Evolutionary conservation across 2,329 filamentous ascomycete genomes (phyloP).

Genomic region (Rugonectria rugulosa): DNA sequence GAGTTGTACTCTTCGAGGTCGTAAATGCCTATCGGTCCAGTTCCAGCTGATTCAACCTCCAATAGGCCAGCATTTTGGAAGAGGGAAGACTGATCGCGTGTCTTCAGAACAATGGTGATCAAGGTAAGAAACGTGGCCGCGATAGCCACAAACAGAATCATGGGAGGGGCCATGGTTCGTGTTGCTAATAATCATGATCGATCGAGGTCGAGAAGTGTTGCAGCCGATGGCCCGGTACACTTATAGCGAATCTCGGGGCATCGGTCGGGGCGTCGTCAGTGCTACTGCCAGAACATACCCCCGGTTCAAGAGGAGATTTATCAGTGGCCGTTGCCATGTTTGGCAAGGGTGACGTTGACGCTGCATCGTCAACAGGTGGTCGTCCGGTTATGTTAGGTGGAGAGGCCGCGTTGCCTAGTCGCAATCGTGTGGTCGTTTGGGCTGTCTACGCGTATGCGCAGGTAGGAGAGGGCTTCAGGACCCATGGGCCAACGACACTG

Average conservation of each 20-base stretch:
- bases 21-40: background rate
- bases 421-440: background rate
- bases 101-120: constrained; percentile 1
- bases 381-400: constrained; percentile 1
- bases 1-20: constrained; percentile 11
- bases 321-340: background rate
- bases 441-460: background rate
- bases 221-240: constrained; percentile 11
- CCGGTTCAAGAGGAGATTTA: background rate
- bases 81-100: background rate
- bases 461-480: background rate
- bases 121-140: background rate
- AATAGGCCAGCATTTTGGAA: background rate
- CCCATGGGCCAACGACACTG: background rate
- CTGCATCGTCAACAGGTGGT: background rate
- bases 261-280: constrained; percentile 15
- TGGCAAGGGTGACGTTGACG: constrained; percentile 5
- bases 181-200: too few species aligned
- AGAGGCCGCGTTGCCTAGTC: constrained; percentile 17
- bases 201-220: constrained; percentile 1
- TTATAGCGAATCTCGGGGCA: constrained; percentile 9
- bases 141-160: background rate
- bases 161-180: constrained; percentile 1
- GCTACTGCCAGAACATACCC: background rate
- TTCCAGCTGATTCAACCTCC: background rate